Evolutionary conservation across 306 rosid genomes (phyloP).

Genomic region (Myrica gale): DNA sequence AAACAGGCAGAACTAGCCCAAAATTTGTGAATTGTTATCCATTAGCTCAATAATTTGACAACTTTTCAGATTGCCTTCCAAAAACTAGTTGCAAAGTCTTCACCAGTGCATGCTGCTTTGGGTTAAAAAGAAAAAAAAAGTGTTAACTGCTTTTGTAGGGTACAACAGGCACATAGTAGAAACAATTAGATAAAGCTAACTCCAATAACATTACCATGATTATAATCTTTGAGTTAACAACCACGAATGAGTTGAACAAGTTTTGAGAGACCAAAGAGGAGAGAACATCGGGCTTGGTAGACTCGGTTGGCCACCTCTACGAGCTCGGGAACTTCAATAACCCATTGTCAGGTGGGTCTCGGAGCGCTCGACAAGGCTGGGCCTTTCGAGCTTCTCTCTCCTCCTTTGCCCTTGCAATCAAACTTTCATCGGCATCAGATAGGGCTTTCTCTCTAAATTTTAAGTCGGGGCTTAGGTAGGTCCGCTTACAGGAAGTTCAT

Average conservation of each 20-base stretch:
- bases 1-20: background rate
- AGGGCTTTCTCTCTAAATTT: no score
- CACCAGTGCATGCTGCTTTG: background rate
- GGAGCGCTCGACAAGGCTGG: no score
- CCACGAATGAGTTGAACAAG: slow-evolving; percentile 40
- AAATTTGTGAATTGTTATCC: background rate
- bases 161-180: background rate
- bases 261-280: slow-evolving; percentile 48
- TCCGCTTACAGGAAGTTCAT: no score
- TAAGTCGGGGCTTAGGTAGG: no score
- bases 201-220: background rate
- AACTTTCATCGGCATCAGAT: no score
- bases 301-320: no score
- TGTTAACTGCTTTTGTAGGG: background rate
- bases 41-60: background rate
- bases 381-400: no score
- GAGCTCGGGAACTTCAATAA: no score
- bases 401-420: no score
- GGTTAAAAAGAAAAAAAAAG: no score
- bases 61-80: background rate
- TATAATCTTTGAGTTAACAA: background rate
- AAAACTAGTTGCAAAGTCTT: background rate
- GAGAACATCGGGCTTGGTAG: slow-evolving; percentile 46
- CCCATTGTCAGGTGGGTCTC: no score
- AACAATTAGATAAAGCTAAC: background rate